These are phyloP conservation scores for Teunomyces cretensis DNA, from an alignment of 805 yeast genomes.

Conservation along the genomic window DNA sequence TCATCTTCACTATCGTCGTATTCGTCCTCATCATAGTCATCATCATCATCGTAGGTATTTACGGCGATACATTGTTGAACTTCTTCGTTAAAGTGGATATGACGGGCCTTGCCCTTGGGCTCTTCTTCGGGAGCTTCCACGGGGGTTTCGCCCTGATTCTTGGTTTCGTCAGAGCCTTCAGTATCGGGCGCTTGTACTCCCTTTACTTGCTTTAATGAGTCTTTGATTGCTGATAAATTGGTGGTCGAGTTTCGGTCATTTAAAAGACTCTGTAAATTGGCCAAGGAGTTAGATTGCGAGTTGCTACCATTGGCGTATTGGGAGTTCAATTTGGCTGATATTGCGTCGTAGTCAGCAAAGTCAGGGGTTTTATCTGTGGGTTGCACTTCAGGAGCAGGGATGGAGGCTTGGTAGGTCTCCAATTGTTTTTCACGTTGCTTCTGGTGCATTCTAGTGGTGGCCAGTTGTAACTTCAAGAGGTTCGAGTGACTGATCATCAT, in stretches of 20 bases:
- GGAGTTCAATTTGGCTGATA: constrained; percentile 41
- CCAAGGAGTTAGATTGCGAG: constrained; percentile 15
- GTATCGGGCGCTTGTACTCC: not conserved
- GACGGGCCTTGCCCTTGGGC: constrained; percentile 48
- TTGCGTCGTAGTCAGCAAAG: constrained; percentile 44
- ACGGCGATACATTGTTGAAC: constrained; percentile 93
- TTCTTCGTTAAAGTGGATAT: constrained; percentile 88
- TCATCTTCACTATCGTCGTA: constrained; percentile 15
- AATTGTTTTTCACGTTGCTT: constrained; percentile 29
- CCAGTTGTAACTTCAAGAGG: constrained; percentile 40
- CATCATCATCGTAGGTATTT: constrained; percentile 32
- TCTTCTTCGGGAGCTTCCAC: not conserved
- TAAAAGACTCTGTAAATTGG: constrained; percentile 13
- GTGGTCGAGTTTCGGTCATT: constrained; percentile 5
- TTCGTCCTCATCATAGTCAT: constrained; percentile 20
- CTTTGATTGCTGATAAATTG: constrained; percentile 1
- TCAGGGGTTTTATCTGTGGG: constrained; percentile 34
- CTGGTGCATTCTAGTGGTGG: constrained; percentile 35
- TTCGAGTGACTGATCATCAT: constrained; percentile 66
- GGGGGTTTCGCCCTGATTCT: not conserved
- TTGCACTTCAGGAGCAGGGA: not conserved
- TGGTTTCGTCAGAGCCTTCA: not conserved
- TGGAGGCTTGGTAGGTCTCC: constrained; percentile 3
- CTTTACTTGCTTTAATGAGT: not conserved
- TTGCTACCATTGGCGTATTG: constrained; percentile 26